Percentiles rank a stretch among this genome's conserved stretches.
These are phyloP conservation scores for Cephalotrichum gorgonifer DNA, from an alignment of 2,329 filamentous ascomycete genomes.

Conservation along the genomic window DNA sequence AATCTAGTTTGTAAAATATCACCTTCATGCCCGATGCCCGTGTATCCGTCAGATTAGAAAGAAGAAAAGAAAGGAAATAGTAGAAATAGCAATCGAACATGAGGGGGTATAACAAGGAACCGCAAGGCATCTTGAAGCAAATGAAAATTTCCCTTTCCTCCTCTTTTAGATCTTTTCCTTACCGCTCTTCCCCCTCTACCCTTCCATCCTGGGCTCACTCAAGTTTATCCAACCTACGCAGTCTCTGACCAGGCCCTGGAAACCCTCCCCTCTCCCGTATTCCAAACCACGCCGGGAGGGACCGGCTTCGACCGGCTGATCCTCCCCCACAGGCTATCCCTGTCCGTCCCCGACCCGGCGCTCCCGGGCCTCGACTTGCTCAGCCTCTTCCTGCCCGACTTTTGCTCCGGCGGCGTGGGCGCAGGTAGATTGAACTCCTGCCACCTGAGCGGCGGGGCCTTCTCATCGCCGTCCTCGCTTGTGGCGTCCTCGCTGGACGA, in stretches of 20 bases:
- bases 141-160: neutral
- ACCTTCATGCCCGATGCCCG: too few relatives aligned
- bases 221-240: neutral
- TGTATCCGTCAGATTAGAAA: neutral
- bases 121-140: too few relatives aligned
- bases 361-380: slow-evolving; percentile 2
- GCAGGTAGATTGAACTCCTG: slow-evolving; percentile 1
- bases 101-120: neutral
- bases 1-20: too few relatives aligned
- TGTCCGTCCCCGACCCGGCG: neutral
- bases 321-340: slow-evolving; percentile 1
- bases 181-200: neutral
- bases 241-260: slow-evolving; percentile 5
- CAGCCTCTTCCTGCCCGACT: slow-evolving; percentile 1
- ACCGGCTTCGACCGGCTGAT: neutral
- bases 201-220: too few relatives aligned
- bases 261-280: slow-evolving; percentile 1
- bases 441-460: neutral
- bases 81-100: neutral
- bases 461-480: neutral
- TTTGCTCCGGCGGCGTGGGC: neutral
- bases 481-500: neutral
- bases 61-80: neutral
- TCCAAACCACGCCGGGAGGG: neutral
- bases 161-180: neutral